Evolutionary conservation across 2,329 filamentous ascomycete species (phyloP), one percentile per base, ranked within the genome.

Genomic region (Macrophomina pseudophaseolina): DNA sequence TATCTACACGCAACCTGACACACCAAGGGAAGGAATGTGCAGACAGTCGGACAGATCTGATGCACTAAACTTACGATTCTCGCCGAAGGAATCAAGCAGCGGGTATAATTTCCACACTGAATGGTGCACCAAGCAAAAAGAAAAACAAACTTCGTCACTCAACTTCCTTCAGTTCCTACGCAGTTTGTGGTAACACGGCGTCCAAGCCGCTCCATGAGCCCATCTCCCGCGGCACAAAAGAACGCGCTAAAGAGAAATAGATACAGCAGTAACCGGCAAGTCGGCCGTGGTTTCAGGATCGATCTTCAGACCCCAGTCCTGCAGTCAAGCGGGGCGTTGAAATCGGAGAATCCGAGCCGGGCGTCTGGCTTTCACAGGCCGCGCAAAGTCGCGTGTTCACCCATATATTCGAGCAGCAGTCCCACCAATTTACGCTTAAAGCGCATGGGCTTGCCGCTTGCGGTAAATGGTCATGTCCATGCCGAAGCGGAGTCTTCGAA

Each of bases 321-420:
- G 40, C 40, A 48, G 40, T 28, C n/a, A 12, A 30, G 44, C 58
- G 58, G 44, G 8, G 28, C 44, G 58, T 62, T 62, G 44, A 49
- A 32, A 62, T 62, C 44, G 44, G 33, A 49, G 58, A 14, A 5
- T 44, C 1, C 8, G 42, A 44, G 32, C 12, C n/a, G 35, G 12
- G 46, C 30, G 5, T n/a, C 28, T 59, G 54, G 54, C 38, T 46
- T 44, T 5, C 12, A 16, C 11, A 14, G 42, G 23, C 2, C 28
- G 54, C 33, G 56, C 18, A 46, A 1, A 40, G 46, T 5, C 56
- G 28, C 28, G 5, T n/a, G 14, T 12, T 44, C 46, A 0, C 28
- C 46, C 18, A 11, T 9, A 14, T 44, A 5, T 44, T 44, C 16
- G 1, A 44, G 11, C 5, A 2, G 11, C 11, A 14, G 5, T 14